phyloP scores from a whole-genome alignment of 768 basidiomycete genomes.

The Termitomyces eurrhizus region DNA sequence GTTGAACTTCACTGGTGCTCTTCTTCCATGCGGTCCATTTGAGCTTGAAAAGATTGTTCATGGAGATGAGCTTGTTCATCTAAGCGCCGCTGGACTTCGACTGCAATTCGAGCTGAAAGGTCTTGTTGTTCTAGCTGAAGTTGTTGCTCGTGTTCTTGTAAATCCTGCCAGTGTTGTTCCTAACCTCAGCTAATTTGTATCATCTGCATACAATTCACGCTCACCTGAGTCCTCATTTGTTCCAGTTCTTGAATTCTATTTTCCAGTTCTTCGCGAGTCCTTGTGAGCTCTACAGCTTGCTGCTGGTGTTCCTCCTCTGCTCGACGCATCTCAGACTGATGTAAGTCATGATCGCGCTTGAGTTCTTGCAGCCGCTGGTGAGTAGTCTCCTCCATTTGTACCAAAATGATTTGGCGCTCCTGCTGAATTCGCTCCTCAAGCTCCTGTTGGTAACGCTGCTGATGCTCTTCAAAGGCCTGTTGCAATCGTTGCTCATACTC shows the following conservation, averaged over 20 bases:
- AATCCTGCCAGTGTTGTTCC: background rate
- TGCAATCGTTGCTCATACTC: background rate
- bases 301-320: background rate
- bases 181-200: no score
- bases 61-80: background rate
- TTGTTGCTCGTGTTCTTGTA: background rate
- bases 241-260: background rate
- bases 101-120: background rate
- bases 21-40: background rate
- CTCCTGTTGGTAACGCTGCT: background rate
- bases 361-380: background rate
- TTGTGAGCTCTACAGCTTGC: background rate
- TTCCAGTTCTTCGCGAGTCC: background rate
- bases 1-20: background rate
- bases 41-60: background rate
- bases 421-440: background rate
- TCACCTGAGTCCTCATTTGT: background rate
- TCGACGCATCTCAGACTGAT: background rate
- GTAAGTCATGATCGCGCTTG: background rate
- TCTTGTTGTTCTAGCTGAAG: background rate
- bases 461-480: background rate
- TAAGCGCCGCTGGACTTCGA: background rate
- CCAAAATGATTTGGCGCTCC: background rate
- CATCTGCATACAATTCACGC: no score
- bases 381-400: background rate